Conservation (phyloP, 2,329 filamentous ascomycete species). For the Lachnellula hyalina region DNA sequence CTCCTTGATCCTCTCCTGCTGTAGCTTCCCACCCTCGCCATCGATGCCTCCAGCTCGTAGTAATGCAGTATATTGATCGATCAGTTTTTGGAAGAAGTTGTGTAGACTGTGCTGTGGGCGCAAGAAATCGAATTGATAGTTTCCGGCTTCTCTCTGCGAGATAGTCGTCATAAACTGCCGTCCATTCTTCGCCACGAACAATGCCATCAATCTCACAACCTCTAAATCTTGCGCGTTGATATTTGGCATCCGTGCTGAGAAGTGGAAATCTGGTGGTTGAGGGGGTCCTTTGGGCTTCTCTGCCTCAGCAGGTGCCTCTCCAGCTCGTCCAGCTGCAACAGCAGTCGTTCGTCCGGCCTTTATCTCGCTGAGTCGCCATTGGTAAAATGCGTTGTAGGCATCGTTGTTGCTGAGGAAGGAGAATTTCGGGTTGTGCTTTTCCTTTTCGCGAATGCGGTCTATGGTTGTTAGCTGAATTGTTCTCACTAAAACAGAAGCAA, state of each 20-base stretch:
- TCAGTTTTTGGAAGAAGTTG: constrained; percentile 86
- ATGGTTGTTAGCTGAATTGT: constrained; percentile 24
- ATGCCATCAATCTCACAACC: constrained; percentile 69
- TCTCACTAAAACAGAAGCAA: background rate
- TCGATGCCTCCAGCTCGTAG: constrained; percentile 63
- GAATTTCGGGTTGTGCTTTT: constrained; percentile 81
- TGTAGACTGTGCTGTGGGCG: constrained; percentile 93
- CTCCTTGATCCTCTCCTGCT: constrained; percentile 66
- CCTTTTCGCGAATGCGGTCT: constrained; percentile 80
- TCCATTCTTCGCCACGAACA: constrained; percentile 90
- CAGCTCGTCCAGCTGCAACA: constrained; percentile 68
- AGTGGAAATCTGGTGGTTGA: constrained; percentile 81
- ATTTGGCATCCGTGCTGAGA: constrained; percentile 94
- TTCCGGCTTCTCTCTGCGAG: constrained; percentile 81
- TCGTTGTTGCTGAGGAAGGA: constrained; percentile 78
- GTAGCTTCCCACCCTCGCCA: constrained; percentile 56
- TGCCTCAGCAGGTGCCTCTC: constrained; percentile 51
- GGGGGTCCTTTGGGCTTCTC: constrained; percentile 76
- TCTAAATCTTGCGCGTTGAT: constrained; percentile 92
- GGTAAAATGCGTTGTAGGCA: constrained; percentile 81
- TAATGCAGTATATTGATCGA: constrained; percentile 88
- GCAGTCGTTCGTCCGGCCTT: constrained; percentile 75
- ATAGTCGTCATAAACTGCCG: constrained; percentile 86
- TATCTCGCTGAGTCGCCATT: constrained; percentile 86
- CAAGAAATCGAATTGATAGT: constrained; percentile 94